Percentiles rank a stretch among this genome's conserved stretches.
phyloP scores from a whole-genome alignment of 139 green algal genomes.

The Tetraselmis chui region DNA sequence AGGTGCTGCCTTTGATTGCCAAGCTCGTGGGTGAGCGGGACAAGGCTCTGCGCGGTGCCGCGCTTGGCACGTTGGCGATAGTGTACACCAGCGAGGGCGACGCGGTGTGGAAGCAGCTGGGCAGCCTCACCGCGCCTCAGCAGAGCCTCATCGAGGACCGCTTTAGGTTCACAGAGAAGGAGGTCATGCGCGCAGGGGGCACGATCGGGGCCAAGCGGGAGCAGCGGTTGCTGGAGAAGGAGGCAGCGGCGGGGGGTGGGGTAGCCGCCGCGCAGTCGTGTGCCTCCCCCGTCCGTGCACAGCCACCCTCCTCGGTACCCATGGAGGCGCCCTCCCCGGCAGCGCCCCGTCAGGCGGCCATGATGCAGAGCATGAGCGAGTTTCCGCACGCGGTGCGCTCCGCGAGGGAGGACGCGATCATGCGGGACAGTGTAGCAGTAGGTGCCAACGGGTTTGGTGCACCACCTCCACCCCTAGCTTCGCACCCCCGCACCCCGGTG shows the following conservation, averaged over 20 bases:
- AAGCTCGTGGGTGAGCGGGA: constrained; percentile 75
- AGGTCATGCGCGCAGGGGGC: constrained; percentile 23
- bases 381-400: not conserved
- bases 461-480: not conserved
- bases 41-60: constrained; percentile 61
- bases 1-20: constrained; percentile 36
- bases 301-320: too few species aligned
- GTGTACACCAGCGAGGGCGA: constrained; percentile 70
- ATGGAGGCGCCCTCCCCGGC: not conserved
- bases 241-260: not conserved
- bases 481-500: not conserved
- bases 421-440: not conserved
- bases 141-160: constrained; percentile 72
- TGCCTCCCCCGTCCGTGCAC: not conserved
- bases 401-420: not conserved
- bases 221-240: not conserved
- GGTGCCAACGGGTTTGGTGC: too few species aligned
- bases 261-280: too few species aligned
- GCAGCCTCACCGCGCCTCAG: constrained; percentile 66
- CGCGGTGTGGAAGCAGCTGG: constrained; percentile 67
- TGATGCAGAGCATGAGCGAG: not conserved
- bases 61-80: constrained; percentile 62
- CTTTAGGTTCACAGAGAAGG: constrained; percentile 61
- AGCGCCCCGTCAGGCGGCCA: not conserved
- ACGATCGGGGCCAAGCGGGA: constrained; percentile 26